These are phyloP conservation scores for Trichosanthes truncata DNA, from an alignment of 306 rosid genomes.

Conservation along the genomic window DNA sequence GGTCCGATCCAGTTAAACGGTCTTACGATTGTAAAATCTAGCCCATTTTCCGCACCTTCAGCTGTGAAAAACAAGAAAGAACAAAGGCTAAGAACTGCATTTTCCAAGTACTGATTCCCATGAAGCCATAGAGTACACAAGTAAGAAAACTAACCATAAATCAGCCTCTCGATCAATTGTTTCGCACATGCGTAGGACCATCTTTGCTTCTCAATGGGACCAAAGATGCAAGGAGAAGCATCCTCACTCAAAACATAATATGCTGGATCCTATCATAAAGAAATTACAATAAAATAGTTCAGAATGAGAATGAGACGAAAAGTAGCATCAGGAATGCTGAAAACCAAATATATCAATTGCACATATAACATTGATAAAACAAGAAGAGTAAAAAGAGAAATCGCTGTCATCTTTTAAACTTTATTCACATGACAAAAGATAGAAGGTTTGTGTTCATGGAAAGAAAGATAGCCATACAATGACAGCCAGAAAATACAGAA, in stretches of 20 bases:
- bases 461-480: not conserved
- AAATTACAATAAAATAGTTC: constrained; percentile 7
- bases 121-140: not conserved
- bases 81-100: not conserved
- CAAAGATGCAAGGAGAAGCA: constrained; percentile 83
- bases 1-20: constrained; percentile 98
- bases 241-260: constrained; percentile 79
- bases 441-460: not conserved
- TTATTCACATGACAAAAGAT: not conserved
- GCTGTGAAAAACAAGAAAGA: constrained; percentile 29
- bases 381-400: not conserved
- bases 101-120: not conserved
- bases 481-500: not conserved
- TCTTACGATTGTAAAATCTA: constrained; percentile 81
- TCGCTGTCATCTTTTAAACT: not conserved
- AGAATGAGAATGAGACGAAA: not conserved
- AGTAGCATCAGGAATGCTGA: not conserved
- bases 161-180: constrained; percentile 87
- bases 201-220: constrained; percentile 85
- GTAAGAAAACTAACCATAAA: constrained; percentile 46
- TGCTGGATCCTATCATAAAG: constrained; percentile 50
- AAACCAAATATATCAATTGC: not conserved
- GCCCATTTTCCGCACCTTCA: constrained; percentile 92
- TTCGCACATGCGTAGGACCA: constrained; percentile 98
- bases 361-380: not conserved